Base-by-base conservation (phyloP, 2,329 filamentous ascomycete species). In the Exophiala mesophila region DNA sequence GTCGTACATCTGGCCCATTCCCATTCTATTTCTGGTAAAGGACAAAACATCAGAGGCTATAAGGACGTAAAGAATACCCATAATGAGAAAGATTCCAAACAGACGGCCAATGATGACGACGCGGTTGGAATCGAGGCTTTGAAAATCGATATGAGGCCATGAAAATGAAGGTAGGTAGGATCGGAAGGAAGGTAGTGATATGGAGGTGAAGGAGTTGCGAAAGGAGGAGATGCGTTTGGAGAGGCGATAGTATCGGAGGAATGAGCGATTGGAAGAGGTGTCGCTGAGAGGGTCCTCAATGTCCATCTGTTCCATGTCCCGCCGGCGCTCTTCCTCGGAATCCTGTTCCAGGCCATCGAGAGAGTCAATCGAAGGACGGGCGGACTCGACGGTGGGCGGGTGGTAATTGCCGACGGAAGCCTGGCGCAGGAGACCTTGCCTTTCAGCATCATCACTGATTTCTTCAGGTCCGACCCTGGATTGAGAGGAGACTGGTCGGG, bases 241-340 rank as follows among this genome's bases (percentile, higher is more conserved):
- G 53, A 78, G 71, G 42, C 68, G 69, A 26, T 26, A 26, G 49
- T 63, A 63, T 42, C 69, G 62, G 54, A 76, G 58, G 33, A 64
- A 62, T 19, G 68, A 63, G 47, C 63, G 63, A 32, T 51, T 49
- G 23, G 54, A 49, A 39, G 47, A 62, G 13, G 45, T 50, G 39
- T 59, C 55, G 23, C 47, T 55, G 16, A 67, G 58, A 19, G 80
- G 78, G 54, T 94, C 88, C 57, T 88, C 77, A 30, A 94, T 78
- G 55, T 94, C 88, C 75, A 94, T 81, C 74, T 96, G 85, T 59
- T 94, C 80, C 69, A 97, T 83, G 65, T 92, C 86, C 53, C 83
- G 77, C 50, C 86, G 80, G 56, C 92, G 74, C 50, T 81, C 78
- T 21, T 77, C 78, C 36, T 71, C 70, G 52, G 85, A 66, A 69